Percentiles rank a stretch among this genome's conserved stretches.
Evolutionary conservation across 805 yeast genomes (phyloP).

Genomic region (Candida mattraensis): DNA sequence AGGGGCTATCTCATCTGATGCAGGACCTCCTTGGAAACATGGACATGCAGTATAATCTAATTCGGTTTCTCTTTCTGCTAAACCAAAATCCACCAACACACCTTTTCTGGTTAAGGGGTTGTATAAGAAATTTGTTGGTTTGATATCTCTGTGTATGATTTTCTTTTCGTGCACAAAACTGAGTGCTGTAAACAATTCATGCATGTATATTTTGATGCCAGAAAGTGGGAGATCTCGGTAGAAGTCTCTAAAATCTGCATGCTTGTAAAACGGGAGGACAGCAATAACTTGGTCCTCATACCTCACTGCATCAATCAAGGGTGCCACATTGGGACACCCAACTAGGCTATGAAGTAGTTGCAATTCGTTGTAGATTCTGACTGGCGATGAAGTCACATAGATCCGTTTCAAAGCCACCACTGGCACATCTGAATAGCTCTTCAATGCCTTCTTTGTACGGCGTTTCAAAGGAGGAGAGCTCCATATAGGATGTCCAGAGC

Average conservation of each 20-base stretch:
- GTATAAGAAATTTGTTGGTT: slow-evolving; percentile 71
- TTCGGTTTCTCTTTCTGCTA: slow-evolving; percentile 66
- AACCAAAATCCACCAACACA: slow-evolving; percentile 87
- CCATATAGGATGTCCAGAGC: slow-evolving; percentile 29
- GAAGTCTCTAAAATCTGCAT: slow-evolving; percentile 85
- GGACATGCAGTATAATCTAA: slow-evolving; percentile 48
- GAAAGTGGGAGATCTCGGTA: slow-evolving; percentile 75
- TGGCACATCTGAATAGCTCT: slow-evolving; percentile 27
- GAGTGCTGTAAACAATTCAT: slow-evolving; percentile 75
- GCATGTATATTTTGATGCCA: slow-evolving; percentile 80
- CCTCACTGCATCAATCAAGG: slow-evolving; percentile 83
- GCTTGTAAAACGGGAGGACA: slow-evolving; percentile 86
- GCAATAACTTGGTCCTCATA: slow-evolving; percentile 91
- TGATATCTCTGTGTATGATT: slow-evolving; percentile 90
- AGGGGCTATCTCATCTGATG: slow-evolving; percentile 30
- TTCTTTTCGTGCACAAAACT: slow-evolving; percentile 74
- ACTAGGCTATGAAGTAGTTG: slow-evolving; percentile 68
- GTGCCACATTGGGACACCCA: slow-evolving; percentile 77
- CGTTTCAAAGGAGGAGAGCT: slow-evolving; percentile 30
- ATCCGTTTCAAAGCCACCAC: slow-evolving; percentile 87
- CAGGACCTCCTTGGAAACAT: slow-evolving; percentile 46
- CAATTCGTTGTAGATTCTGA: slow-evolving; percentile 85
- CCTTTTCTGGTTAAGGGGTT: slow-evolving; percentile 69
- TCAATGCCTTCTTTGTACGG: slow-evolving; percentile 1
- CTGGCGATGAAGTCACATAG: slow-evolving; percentile 93